A percentile compares a stretch with the other conserved stretches of the same genome.
Evolutionary conservation across 345 rosid genomes (phyloP).

Genomic region (Syzygium jambos): DNA sequence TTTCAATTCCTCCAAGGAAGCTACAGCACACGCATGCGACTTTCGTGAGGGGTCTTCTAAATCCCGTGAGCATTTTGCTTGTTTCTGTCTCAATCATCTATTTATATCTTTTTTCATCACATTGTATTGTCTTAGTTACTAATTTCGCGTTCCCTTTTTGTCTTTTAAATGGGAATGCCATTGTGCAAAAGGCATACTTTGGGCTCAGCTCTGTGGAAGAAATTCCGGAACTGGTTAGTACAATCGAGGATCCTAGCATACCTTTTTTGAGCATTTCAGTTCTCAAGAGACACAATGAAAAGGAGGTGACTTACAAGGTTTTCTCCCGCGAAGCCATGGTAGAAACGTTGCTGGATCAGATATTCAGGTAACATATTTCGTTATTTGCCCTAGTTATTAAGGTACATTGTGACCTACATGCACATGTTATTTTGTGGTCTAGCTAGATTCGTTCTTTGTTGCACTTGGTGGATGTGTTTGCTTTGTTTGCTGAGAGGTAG

Average conservation of each 20-base stretch:
- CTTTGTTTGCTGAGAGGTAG: background rate
- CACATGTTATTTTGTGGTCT: background rate
- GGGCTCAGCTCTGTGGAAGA: slow-evolving; percentile 47
- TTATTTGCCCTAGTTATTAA: background rate
- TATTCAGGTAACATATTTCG: slow-evolving; percentile 67
- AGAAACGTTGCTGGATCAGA: slow-evolving; percentile 62
- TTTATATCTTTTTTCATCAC: background rate
- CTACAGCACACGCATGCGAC: slow-evolving; percentile 92
- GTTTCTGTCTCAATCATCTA: background rate
- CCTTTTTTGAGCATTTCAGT: slow-evolving; percentile 81
- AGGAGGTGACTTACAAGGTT: slow-evolving; percentile 64
- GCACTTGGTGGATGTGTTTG: background rate
- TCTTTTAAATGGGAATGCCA: slow-evolving; percentile 1
- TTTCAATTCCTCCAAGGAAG: slow-evolving; percentile 64
- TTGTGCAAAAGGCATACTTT: slow-evolving; percentile 50
- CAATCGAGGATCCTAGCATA: slow-evolving; percentile 62
- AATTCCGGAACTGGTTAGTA: slow-evolving; percentile 71
- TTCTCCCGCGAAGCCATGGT: slow-evolving; percentile 59
- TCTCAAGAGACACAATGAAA: slow-evolving; percentile 43
- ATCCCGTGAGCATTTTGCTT: slow-evolving; percentile 50
- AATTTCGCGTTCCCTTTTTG: background rate
- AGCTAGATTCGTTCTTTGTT: background rate
- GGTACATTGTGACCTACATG: too few species aligned
- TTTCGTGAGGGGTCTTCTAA: slow-evolving; percentile 78
- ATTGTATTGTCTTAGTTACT: background rate